These are phyloP conservation scores for Komagataea norvegica DNA, from an alignment of 1,139 yeast genomes.

Conservation along the genomic window DNA sequence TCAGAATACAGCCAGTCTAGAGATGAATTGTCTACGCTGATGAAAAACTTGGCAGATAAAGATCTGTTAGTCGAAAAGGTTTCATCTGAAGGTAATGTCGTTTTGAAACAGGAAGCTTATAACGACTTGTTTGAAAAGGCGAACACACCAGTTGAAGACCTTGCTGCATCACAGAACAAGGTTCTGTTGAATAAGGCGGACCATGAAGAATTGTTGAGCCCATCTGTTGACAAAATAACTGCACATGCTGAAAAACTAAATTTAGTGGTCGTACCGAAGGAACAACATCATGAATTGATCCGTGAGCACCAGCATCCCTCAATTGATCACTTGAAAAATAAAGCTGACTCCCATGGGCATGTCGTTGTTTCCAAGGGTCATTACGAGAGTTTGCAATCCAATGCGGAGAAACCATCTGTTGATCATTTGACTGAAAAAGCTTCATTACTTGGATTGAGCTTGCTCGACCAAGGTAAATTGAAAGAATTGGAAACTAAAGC, in stretches of 20 bases:
- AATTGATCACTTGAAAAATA: conserved; percentile 23
- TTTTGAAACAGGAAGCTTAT: conserved; percentile 29
- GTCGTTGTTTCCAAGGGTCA: conserved; percentile 26
- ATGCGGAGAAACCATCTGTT: conserved; percentile 10
- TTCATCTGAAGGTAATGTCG: conserved; percentile 26
- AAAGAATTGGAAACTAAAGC: conserved; percentile 15
- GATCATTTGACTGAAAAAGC: conserved; percentile 23
- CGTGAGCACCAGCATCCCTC: conserved; percentile 28
- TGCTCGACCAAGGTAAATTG: conserved; percentile 25
- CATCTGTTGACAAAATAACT: conserved; percentile 18
- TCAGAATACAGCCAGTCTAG: conserved; percentile 26
- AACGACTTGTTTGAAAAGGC: conserved; percentile 27
- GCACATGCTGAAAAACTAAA: conserved; percentile 25
- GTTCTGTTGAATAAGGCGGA: conserved; percentile 18
- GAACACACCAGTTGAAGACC: conserved; percentile 16
- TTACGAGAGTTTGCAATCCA: conserved; percentile 17
- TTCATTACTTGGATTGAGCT: conserved; percentile 9
- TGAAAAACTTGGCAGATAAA: conserved; percentile 20
- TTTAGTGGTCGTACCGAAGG: conserved; percentile 26
- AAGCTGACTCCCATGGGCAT: conserved; percentile 26
- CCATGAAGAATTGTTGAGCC: conserved; percentile 22
- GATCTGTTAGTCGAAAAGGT: conserved; percentile 25
- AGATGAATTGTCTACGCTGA: conserved; percentile 25
- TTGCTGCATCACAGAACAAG: conserved; percentile 11
- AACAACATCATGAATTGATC: conserved; percentile 28